A percentile compares a stretch with the other conserved stretches of the same genome.
These are phyloP conservation scores for Botrytis aclada DNA, from an alignment of 2,329 filamentous ascomycete genomes.

Conservation along the genomic window DNA sequence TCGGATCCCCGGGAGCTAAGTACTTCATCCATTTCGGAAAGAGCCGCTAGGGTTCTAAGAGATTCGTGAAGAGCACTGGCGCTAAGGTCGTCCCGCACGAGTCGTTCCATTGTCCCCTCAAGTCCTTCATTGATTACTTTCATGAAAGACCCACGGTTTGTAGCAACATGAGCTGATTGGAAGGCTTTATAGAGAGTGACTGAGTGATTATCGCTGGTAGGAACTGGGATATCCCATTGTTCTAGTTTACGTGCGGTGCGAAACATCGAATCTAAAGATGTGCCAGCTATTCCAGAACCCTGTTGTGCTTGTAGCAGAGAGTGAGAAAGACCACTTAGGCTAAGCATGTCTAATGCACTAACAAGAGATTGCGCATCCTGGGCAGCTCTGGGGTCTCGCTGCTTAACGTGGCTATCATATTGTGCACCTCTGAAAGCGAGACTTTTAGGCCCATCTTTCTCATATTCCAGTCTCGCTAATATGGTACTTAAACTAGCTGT, in stretches of 20 bases:
- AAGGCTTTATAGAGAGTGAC: constrained; percentile 77
- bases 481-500: constrained; percentile 73
- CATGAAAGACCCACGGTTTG: constrained; percentile 52
- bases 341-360: constrained; percentile 73
- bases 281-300: constrained; percentile 53
- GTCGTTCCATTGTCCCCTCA: constrained; percentile 54
- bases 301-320: constrained; percentile 70
- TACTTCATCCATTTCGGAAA: constrained; percentile 80
- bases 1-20: constrained; percentile 57
- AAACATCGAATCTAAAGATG: constrained; percentile 69
- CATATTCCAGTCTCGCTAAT: constrained; percentile 80
- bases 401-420: constrained; percentile 79
- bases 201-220: constrained; percentile 59
- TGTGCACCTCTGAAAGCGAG: constrained; percentile 88
- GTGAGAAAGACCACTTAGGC: constrained; percentile 81
- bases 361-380: constrained; percentile 68
- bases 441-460: constrained; percentile 81
- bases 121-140: constrained; percentile 62
- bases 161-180: constrained; percentile 70
- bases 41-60: constrained; percentile 62
- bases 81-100: constrained; percentile 50
- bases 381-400: constrained; percentile 52
- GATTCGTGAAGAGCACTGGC: constrained; percentile 53
- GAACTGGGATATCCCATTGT: constrained; percentile 85
- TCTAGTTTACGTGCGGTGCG: constrained; percentile 78